phyloP scores from a whole-genome alignment of 2,329 filamentous ascomycete species.

The Orbilia javanica region DNA sequence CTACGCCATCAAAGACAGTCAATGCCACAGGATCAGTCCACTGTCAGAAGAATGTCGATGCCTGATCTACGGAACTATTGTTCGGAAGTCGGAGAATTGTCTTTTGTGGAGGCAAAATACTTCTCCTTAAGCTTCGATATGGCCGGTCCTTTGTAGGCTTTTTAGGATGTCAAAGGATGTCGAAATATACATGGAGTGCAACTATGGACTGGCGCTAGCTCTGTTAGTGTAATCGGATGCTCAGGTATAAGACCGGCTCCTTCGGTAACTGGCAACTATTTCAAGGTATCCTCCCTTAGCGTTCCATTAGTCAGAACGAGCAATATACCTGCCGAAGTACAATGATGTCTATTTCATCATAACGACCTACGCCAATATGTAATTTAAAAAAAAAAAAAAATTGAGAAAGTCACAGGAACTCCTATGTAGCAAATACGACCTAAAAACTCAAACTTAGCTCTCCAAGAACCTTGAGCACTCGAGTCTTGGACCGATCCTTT shows the following conservation, averaged over 20 bases:
- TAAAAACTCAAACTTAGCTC: not conserved
- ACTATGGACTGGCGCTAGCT: slow-evolving; percentile 3
- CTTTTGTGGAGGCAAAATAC: slow-evolving; percentile 6
- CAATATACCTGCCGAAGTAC: slow-evolving; percentile 30
- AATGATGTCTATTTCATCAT: slow-evolving; percentile 50
- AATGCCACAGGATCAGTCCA: slow-evolving; percentile 38
- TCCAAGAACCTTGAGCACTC: not conserved
- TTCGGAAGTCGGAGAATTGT: slow-evolving; percentile 41
- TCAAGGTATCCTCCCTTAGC: slow-evolving; percentile 6
- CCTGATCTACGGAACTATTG: slow-evolving; percentile 45
- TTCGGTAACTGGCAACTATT: slow-evolving; percentile 10
- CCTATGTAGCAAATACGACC: not conserved
- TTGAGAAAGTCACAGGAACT: slow-evolving; percentile 5
- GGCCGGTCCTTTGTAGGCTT: not conserved
- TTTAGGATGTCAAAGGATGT: not conserved
- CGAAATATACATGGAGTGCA: not conserved
- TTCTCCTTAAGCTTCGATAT: not conserved
- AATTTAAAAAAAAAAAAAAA: not conserved
- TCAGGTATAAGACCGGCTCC: not conserved
- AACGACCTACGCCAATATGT: not conserved
- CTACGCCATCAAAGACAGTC: slow-evolving; percentile 41
- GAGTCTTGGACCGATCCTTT: slow-evolving; percentile 5
- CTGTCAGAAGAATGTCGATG: slow-evolving; percentile 36
- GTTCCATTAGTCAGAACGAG: not conserved
- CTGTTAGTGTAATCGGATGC: not conserved